A percentile compares a stretch with the other conserved stretches of the same genome.
These are phyloP conservation scores for Paraphaeosphaeria sporulosa DNA, from an alignment of 2,329 filamentous ascomycete genomes.

Conservation along the genomic window DNA sequence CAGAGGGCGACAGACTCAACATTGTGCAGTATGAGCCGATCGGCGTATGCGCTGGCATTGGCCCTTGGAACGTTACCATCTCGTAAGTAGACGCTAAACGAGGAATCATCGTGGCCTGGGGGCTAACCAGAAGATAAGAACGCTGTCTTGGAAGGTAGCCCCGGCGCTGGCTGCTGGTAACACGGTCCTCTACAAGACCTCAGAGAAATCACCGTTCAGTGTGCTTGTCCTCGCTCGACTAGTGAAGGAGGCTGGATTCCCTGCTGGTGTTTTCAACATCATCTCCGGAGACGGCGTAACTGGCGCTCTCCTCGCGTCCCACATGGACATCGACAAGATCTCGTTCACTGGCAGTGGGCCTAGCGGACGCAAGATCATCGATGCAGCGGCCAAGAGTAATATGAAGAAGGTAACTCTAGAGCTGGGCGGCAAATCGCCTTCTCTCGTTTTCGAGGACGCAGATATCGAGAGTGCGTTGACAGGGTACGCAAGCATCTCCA, in stretches of 20 bases:
- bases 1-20: conserved; percentile 17
- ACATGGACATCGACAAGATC: conserved; percentile 53
- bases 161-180: conserved; percentile 45
- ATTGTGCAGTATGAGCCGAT: conserved; percentile 34
- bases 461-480: conserved; percentile 55
- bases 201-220: conserved; percentile 38
- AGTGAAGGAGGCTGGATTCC: conserved; percentile 45
- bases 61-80: conserved; percentile 37
- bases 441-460: conserved; percentile 57
- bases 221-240: conserved; percentile 32
- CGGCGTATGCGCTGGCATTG: conserved; percentile 42
- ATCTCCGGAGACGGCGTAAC: conserved; percentile 40
- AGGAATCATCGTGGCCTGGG: not conserved
- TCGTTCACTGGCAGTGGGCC: conserved; percentile 50
- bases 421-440: conserved; percentile 57
- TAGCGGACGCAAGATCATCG: conserved; percentile 47
- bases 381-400: conserved; percentile 39
- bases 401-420: conserved; percentile 55
- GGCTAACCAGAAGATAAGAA: conserved; percentile 16
- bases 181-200: conserved; percentile 39
- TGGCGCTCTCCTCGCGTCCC: conserved; percentile 47
- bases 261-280: conserved; percentile 52
- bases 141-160: conserved; percentile 37
- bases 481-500: conserved; percentile 12
- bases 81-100: conserved; percentile 18